These are phyloP conservation scores for Rhizopogon roseolus DNA, from an alignment of 768 basidiomycete species.

Conservation along the genomic window DNA sequence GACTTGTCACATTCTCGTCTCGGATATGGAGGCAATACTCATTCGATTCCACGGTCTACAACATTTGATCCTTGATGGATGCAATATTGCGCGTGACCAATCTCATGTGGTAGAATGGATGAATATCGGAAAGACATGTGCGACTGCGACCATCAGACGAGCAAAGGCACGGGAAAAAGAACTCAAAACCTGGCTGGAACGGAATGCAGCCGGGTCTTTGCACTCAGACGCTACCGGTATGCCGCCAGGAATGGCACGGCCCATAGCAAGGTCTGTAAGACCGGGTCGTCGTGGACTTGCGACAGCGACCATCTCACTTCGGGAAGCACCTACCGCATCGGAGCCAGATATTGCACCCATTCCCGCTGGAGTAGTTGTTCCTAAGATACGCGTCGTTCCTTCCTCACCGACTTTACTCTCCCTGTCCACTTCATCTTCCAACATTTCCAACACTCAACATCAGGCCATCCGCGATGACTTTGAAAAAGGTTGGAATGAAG, in stretches of 20 bases:
- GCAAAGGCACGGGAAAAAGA: conserved; percentile 66
- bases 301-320: conserved; percentile 58
- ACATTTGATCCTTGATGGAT: conserved; percentile 71
- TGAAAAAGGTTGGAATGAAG: conserved; percentile 58
- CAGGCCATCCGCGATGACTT: conserved; percentile 46
- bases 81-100: conserved; percentile 49
- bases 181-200: conserved; percentile 47
- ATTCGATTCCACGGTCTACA: conserved; percentile 45
- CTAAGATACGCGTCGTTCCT: conserved; percentile 56
- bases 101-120: conserved; percentile 51
- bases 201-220: conserved; percentile 9
- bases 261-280: conserved; percentile 18
- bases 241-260: conserved; percentile 2
- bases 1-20: conserved; percentile 52
- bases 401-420: conserved; percentile 44
- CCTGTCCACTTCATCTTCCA: conserved; percentile 38
- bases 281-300: conserved; percentile 61
- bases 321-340: conserved; percentile 23
- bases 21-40: conserved; percentile 52
- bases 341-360: conserved; percentile 9
- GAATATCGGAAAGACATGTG: conserved; percentile 56
- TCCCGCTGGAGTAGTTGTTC: conserved; percentile 8
- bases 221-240: not conserved
- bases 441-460: conserved; percentile 29
- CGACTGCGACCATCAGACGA: conserved; percentile 53